Evolutionary conservation across 805 yeast species (phyloP), one percentile per base, ranked within the genome.

Genomic region (Schwanniomyces vanrijiae): DNA sequence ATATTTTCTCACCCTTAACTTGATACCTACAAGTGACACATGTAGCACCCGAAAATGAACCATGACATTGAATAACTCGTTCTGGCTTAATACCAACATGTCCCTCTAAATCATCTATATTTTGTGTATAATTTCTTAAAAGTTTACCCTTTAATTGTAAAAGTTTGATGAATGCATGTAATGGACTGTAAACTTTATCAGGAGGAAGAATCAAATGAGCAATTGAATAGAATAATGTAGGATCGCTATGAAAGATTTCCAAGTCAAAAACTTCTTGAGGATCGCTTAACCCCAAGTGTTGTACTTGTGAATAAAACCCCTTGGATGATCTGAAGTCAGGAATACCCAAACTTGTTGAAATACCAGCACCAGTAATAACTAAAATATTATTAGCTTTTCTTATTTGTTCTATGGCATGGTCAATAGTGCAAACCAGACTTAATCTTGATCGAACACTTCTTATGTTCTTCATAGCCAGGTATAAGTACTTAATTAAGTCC

Each of bases 21-120:
- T 81, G 71, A 65, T 77, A 79, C 24, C 78, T 76, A 62, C 97
- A 90, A 55, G 89, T 87, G 5, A 89, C 77, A 59, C 97, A 90
- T 44, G 81, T 79, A 68, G 92, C 81, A 21, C 78, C 70, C 35
- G 82, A 81, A 22, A 90, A 77, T 16, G 89, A 83, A 0, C 97
- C 97, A 65, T 90, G 97, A 21, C 94, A 77, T 66, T 90, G 97
- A 24, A 90, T 76, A 3, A 90, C 50, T 43, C 78, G 58, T 61
- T 78, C 48, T 82, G 88, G 59, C 61, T 75, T 31, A 71, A 82
- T 54, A 49, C 73, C 63, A 49, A 86, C 77, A 54, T 79, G 76
- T 9, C 78, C 62, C 53, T 73, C 78, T 42, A 73, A 52, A 49
- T 73, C 72, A 48, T 73, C 78, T 41, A 73, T 73, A 50, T 73